Percentiles rank a stretch among this genome's conserved stretches.
Conservation (phyloP, 768 basidiomycete genomes). For the Rhizopogon roseolus region DNA sequence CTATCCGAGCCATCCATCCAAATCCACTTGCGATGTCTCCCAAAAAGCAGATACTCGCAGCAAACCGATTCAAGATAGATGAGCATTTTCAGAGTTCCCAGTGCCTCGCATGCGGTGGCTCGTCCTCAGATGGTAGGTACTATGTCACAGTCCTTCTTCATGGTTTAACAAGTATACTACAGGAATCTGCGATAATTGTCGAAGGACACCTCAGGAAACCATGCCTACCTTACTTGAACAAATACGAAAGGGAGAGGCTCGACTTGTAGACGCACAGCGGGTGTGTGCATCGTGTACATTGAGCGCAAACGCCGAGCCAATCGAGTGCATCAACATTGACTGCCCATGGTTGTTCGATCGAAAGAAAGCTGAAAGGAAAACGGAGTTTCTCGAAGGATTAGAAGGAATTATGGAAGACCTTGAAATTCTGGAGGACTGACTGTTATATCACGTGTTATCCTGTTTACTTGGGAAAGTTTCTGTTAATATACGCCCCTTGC, state of each 20-base stretch:
- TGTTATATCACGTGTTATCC: no score
- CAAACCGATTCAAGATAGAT: conserved; percentile 53
- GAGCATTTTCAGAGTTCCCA: conserved; percentile 69
- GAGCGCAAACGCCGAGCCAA: conserved; percentile 49
- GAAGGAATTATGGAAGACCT: conserved; percentile 25
- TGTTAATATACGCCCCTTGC: no score
- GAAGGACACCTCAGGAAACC: conserved; percentile 43
- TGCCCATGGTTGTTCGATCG: conserved; percentile 82
- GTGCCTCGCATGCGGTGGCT: conserved; percentile 64
- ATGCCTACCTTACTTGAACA: conserved; percentile 53
- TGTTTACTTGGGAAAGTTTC: no score
- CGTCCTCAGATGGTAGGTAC: conserved; percentile 46
- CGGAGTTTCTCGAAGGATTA: conserved; percentile 25
- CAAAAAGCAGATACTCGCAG: conserved; percentile 24
- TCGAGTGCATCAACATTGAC: conserved; percentile 79
- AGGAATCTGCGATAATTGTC: conserved; percentile 70
- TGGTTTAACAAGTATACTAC: not conserved
- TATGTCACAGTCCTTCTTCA: not conserved
- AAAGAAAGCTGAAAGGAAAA: conserved; percentile 47
- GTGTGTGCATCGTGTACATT: conserved; percentile 72
- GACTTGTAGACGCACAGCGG: conserved; percentile 51
- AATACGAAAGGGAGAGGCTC: conserved; percentile 48
- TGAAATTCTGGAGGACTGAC: conserved; percentile 4
- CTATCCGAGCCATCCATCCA: conserved; percentile 32
- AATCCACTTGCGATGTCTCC: conserved; percentile 33